Evolutionary conservation across 176 grass and related monocot species (phyloP).

Genomic region (Aegilops longissima): DNA sequence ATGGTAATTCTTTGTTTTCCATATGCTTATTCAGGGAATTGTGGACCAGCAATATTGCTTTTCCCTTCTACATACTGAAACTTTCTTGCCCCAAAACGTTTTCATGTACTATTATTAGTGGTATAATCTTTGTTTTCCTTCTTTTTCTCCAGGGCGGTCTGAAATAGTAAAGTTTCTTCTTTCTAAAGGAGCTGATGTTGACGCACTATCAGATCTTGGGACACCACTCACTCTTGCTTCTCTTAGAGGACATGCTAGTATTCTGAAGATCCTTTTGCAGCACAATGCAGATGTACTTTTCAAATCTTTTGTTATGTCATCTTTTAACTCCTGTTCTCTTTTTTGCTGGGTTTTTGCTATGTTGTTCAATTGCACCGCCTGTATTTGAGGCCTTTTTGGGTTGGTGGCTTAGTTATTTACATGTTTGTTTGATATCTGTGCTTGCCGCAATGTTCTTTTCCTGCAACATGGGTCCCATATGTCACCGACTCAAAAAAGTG

Average conservation of each 20-base stretch:
- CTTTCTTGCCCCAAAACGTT: too few species aligned
- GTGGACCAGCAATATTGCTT: neutral
- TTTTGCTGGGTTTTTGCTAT: neutral
- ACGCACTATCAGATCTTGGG: conserved; percentile 5
- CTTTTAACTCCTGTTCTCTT: neutral
- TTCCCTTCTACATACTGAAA: neutral
- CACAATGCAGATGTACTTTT: conserved; percentile 1
- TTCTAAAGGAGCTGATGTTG: conserved; percentile 42
- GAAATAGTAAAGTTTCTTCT: conserved; percentile 38
- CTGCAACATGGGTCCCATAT: neutral
- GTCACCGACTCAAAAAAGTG: neutral
- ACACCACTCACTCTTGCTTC: conserved; percentile 33
- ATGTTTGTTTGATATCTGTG: neutral
- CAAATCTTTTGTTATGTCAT: neutral
- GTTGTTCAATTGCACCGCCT: neutral
- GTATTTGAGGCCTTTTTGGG: neutral
- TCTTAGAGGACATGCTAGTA: conserved; percentile 22
- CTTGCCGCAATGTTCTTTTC: neutral
- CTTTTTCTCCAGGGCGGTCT: conserved; percentile 27
- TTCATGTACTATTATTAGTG: neutral
- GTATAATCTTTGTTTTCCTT: conserved; percentile 16
- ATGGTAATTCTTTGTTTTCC: too few species aligned
- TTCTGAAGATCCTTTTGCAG: conserved; percentile 39
- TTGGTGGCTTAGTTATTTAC: neutral
- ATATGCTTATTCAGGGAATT: conserved; percentile 5